Conservation (phyloP, 306 rosid genomes). For the Cicer arietinum region DNA sequence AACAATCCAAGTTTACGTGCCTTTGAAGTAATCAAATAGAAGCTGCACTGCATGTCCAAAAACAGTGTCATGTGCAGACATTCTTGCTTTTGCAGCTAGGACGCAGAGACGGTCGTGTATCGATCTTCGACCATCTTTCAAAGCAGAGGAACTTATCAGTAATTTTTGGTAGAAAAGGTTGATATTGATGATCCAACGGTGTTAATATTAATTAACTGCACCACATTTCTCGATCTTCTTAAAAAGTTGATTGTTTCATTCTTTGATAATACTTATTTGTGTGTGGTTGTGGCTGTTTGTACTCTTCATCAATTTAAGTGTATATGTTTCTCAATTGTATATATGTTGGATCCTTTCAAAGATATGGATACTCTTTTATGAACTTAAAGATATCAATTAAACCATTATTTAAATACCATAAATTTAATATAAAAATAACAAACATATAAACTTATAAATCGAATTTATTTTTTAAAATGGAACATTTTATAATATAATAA, state of each 20-base stretch:
- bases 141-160: slow-evolving; percentile 2
- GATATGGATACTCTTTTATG: too few species aligned
- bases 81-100: slow-evolving; percentile 55
- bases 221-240: background rate
- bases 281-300: background rate
- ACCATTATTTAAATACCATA: too few species aligned
- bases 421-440: too few species aligned
- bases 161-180: slow-evolving; percentile 41
- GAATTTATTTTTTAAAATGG: too few species aligned
- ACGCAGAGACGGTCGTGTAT: slow-evolving; percentile 52
- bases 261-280: background rate
- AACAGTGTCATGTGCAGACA: slow-evolving; percentile 53
- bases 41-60: slow-evolving; percentile 41
- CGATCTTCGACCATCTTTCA: slow-evolving; percentile 19
- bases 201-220: slow-evolving; percentile 31
- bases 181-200: slow-evolving; percentile 22
- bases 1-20: slow-evolving; percentile 55
- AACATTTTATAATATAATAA: too few species aligned
- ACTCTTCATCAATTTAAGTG: slow-evolving; percentile 21
- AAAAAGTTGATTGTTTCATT: too few species aligned
- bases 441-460: too few species aligned
- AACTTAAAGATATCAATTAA: too few species aligned
- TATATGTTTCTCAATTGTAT: background rate
- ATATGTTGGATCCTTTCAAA: too few species aligned
- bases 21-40: slow-evolving; percentile 53